Base-by-base conservation (phyloP, 345 rosid genomes). In the Erodium maritimum region DNA sequence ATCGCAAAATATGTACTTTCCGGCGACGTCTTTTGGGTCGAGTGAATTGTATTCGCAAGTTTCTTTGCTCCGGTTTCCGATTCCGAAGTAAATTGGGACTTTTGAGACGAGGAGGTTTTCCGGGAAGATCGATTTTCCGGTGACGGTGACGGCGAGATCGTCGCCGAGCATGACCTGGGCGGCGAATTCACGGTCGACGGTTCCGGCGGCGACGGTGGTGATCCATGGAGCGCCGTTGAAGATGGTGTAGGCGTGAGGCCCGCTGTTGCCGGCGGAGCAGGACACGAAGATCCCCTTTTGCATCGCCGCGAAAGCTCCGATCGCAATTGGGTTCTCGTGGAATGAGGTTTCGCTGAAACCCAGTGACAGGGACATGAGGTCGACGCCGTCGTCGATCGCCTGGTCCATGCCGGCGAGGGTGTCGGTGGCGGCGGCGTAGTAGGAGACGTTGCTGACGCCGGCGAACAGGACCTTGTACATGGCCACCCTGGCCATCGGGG, bases 291-390 rank as follows among this genome's bases (percentile, higher is more conserved):
- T 77, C 42, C 84, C 81, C 60, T 67, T 79, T 69, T 62, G 67
- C 57, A 75, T 25, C 24, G 84, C 81, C 24, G 79, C 81, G 54
- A 79, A 82, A 58, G 82, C 75, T 73, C 84, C 88, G 0, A 82
- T 45, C 17, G 84, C 82, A 1, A 79, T 68, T 4, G 79, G 81
- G 64, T 82, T 77, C 59, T 63, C 46, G 34, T 69, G 72, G 33
- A 79, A 82, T 0, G 76, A 55, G 16, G 79, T 73, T 69, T 77
- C 72, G 0, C 21, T 0, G 70, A 73, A 82, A 0, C 60, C 76
- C 42, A 75, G 25, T 0, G 84, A 77, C 42, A 79, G 19, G 0
- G 84, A 75, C 71, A 77, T 22, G 52, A 79, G 55, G 42, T 82
- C 79, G 56, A 79, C 85, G 0, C 85, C 77, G 22, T 79, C 88